A percentile compares a stretch with the other conserved stretches of the same genome.
Evolutionary conservation across 768 basidiomycete genomes (phyloP).

Genomic region (Serendipita vermifera): DNA sequence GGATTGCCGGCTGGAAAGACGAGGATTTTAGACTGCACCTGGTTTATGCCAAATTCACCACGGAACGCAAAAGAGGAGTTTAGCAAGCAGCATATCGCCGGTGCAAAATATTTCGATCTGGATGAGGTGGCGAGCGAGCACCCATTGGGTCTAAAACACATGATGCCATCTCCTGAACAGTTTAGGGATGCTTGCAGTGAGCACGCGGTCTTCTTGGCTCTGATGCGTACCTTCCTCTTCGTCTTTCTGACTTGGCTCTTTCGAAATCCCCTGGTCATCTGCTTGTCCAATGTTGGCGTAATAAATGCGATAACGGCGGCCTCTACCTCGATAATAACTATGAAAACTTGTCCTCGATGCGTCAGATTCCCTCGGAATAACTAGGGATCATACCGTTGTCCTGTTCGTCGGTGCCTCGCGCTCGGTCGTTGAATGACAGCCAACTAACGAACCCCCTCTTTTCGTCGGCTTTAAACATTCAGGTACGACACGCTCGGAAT

Average conservation of each 20-base stretch:
- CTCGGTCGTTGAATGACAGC: not conserved
- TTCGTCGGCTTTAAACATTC: constrained; percentile 10
- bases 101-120: constrained; percentile 62
- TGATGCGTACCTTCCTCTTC: not conserved
- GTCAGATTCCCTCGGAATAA: constrained; percentile 60
- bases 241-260: too few relatives aligned
- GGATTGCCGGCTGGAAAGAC: constrained; percentile 23
- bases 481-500: constrained; percentile 86
- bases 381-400: constrained; percentile 63
- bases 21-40: constrained; percentile 59
- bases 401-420: constrained; percentile 36
- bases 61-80: constrained; percentile 64
- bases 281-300: too few relatives aligned
- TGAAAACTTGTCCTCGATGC: too few relatives aligned
- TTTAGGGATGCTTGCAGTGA: constrained; percentile 76
- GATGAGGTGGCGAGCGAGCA: constrained; percentile 66
- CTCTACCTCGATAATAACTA: too few relatives aligned
- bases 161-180: constrained; percentile 64
- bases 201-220: constrained; percentile 18
- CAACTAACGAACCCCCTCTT: constrained; percentile 6
- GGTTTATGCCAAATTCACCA: constrained; percentile 87
- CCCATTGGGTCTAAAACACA: constrained; percentile 76
- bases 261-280: too few relatives aligned
- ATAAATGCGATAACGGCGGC: too few relatives aligned
- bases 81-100: constrained; percentile 48